A percentile compares a stretch with the other conserved stretches of the same genome.
phyloP scores from a whole-genome alignment of 1,139 yeast genomes.

The Candida sp. region DNA sequence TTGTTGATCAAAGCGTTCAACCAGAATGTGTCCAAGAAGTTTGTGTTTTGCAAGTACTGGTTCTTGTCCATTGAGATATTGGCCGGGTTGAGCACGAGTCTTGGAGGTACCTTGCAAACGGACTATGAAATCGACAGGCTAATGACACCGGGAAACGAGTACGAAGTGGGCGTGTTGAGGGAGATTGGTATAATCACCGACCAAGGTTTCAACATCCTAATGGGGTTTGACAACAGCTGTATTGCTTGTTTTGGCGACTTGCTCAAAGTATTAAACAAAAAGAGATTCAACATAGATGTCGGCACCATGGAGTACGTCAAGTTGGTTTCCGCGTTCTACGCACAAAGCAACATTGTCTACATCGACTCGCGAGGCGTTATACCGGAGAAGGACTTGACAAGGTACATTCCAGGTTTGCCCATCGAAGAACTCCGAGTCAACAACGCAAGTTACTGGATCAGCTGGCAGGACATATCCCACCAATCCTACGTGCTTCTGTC shows the following conservation, averaged over 20 bases:
- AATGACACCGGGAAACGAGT: constrained; percentile 44
- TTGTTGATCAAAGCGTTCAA: constrained; percentile 49
- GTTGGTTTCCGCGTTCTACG: constrained; percentile 26
- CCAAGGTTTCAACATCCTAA: constrained; percentile 56
- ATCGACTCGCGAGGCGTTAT: constrained; percentile 13
- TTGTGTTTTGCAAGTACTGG: constrained; percentile 68
- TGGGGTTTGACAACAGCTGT: constrained; percentile 57
- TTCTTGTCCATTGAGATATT: constrained; percentile 62
- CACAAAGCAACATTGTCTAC: constrained; percentile 13
- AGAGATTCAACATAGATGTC: constrained; percentile 22
- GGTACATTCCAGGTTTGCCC: constrained; percentile 15
- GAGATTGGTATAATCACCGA: constrained; percentile 34
- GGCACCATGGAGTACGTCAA: constrained; percentile 21
- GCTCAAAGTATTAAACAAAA: constrained; percentile 46
- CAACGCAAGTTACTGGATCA: constrained; percentile 16
- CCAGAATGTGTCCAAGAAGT: constrained; percentile 27
- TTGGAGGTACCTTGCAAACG: constrained; percentile 64
- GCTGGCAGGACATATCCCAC: constrained; percentile 40
- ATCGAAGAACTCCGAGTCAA: constrained; percentile 15
- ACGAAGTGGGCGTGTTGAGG: constrained; percentile 34
- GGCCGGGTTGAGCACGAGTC: constrained; percentile 61
- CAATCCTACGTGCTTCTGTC: constrained; percentile 32
- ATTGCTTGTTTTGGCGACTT: constrained; percentile 51
- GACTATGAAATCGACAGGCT: constrained; percentile 51
- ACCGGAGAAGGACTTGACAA: constrained; percentile 11